These are phyloP conservation scores for Blastobotrys ciferrii DNA, from an alignment of 1,139 yeast genomes.

Conservation along the genomic window DNA sequence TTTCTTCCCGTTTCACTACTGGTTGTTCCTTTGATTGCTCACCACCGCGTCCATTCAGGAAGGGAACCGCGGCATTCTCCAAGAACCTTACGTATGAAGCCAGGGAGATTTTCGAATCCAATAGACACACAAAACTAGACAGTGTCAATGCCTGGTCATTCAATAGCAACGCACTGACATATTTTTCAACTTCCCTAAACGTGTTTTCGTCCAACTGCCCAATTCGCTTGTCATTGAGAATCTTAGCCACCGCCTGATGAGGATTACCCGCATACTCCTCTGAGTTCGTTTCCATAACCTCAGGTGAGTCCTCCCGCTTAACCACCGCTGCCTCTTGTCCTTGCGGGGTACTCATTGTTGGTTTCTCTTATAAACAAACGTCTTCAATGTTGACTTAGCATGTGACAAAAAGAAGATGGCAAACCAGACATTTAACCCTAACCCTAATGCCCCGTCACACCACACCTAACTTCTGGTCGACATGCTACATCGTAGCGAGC, in stretches of 20 bases:
- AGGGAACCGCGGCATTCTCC: not conserved
- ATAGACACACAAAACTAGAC: slow-evolving; percentile 1
- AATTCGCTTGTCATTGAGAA: slow-evolving; percentile 8
- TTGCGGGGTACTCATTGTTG: no score
- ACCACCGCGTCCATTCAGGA: not conserved
- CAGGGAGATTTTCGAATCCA: slow-evolving; percentile 7
- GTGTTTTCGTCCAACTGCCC: slow-evolving; percentile 3
- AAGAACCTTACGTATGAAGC: slow-evolving; percentile 4
- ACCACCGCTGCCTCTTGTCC: no score
- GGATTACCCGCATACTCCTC: not conserved
- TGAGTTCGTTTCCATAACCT: not conserved
- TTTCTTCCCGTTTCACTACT: no score
- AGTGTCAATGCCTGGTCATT: not conserved
- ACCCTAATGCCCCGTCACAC: no score
- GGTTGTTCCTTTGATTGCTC: no score
- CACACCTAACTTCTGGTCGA: no score
- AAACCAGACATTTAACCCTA: no score
- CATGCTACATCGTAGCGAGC: no score
- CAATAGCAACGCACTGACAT: not conserved
- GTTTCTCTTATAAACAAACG: no score
- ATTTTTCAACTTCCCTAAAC: slow-evolving; percentile 2
- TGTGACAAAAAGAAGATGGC: no score
- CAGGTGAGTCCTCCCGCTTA: slow-evolving; percentile 4
- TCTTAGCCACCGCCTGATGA: slow-evolving; percentile 8
- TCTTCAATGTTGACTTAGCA: no score